Base-by-base conservation (phyloP, 2,329 filamentous ascomycete genomes). In the Cladosporium austrohemisphaericum region DNA sequence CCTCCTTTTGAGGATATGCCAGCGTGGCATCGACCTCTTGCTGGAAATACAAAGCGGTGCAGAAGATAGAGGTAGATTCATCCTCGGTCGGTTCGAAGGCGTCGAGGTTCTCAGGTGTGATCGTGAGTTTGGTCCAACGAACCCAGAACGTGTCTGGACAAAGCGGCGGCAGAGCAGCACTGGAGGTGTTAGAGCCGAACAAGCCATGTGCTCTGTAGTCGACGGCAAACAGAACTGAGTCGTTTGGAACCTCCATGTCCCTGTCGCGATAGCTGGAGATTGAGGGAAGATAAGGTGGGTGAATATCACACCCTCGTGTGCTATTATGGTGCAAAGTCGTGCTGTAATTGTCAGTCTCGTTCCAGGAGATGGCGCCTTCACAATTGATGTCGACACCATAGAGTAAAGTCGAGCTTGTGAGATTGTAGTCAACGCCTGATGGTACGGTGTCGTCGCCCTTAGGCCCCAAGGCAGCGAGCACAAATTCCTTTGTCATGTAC, bases 11-110 rank as follows among this genome's bases (percentile, higher is more conserved):
- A 0, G 63, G 60, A 5, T 57, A 48, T 7, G 59, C 52, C 1
- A 81, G 63, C 0, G 66, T 73, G 0, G 74, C 71, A 0, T 61
- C 58, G 0, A 77, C 74, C 0, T 63, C 10, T 32, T 78, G 74
- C n/a, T 67, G 64, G 38, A 68, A 73, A 49, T 80, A 81, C 0
- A 25, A 55, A 0, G 75, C 50, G 18, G 70, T 59, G 38, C 76
- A 79, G 40, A 70, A 78, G 0, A 72, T 16, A 0, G 67, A 67
- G 0, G 68, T 72, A 0, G 68, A 13, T 13, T 33, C n/a, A n/a
- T n/a, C n/a, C n/a, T n/a, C n/a, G n/a, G n/a, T n/a, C n/a, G n/a
- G n/a, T n/a, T n/a, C n/a, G n/a, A n/a, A n/a, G n/a, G n/a, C 13
- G 18, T 16, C 18, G 31, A 13, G 13, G 31, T n/a, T 16, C 18